Evolutionary conservation across 2,329 filamentous ascomycete genomes (phyloP).

Genomic region (Macroventuria anomochaeta): DNA sequence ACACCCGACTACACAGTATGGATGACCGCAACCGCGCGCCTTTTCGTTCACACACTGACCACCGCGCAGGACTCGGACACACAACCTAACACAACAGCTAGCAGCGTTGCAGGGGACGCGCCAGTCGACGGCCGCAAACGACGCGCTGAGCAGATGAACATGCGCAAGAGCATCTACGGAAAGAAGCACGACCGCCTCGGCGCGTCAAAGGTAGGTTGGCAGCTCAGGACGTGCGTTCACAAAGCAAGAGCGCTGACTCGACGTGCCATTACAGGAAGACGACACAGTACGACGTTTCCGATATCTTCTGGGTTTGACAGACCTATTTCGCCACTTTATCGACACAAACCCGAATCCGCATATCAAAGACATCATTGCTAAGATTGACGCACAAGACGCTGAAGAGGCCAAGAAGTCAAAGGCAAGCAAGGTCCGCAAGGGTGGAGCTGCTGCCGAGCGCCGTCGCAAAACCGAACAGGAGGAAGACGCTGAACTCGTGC

Average conservation of each 20-base stretch:
- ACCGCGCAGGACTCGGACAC: slow-evolving; percentile 66
- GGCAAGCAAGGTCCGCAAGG: slow-evolving; percentile 78
- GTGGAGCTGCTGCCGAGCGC: slow-evolving; percentile 79
- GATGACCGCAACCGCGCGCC: neutral
- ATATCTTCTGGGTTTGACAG: slow-evolving; percentile 92
- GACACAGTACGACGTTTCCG: slow-evolving; percentile 93
- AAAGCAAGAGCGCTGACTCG: slow-evolving; percentile 16
- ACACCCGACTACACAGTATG: slow-evolving; percentile 68
- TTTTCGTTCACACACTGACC: slow-evolving; percentile 26
- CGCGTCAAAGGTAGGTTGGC: slow-evolving; percentile 78
- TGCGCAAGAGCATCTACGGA: slow-evolving; percentile 90
- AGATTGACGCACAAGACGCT: slow-evolving; percentile 92
- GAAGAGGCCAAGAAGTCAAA: slow-evolving; percentile 72
- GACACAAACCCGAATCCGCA: slow-evolving; percentile 95
- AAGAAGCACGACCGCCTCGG: slow-evolving; percentile 93
- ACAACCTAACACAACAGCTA: slow-evolving; percentile 73
- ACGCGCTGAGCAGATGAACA: slow-evolving; percentile 83
- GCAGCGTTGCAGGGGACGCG: slow-evolving; percentile 82
- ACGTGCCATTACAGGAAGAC: slow-evolving; percentile 71
- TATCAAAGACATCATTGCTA: slow-evolving; percentile 89
- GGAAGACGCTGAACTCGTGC: slow-evolving; percentile 86
- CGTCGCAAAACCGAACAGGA: slow-evolving; percentile 93
- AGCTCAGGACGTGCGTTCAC: neutral
- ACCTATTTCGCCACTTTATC: slow-evolving; percentile 98
- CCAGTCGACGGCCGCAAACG: slow-evolving; percentile 79